phyloP scores from a whole-genome alignment of 768 basidiomycete species.

The Phlebiopsis gigantea region DNA sequence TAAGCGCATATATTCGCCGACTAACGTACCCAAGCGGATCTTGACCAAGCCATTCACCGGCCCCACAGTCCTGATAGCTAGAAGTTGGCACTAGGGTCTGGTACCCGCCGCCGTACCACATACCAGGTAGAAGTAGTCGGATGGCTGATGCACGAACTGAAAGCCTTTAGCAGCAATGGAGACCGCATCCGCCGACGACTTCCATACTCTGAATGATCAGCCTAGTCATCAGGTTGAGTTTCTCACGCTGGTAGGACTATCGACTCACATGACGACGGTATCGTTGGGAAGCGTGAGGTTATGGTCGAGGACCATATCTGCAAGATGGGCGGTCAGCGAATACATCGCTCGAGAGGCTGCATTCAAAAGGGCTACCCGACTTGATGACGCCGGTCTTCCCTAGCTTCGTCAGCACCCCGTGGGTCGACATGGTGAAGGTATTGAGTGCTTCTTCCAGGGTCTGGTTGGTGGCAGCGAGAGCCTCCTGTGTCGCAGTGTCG shows the following conservation, averaged over 20 bases:
- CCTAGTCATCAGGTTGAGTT: neutral
- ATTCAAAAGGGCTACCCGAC: neutral
- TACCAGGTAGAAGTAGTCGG: constrained; percentile 76
- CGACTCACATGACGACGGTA: constrained; percentile 42
- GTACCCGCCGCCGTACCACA: constrained; percentile 10
- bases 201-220: constrained; percentile 58
- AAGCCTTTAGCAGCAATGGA: constrained; percentile 57
- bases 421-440: constrained; percentile 55
- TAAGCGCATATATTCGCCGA: neutral
- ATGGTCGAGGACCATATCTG: constrained; percentile 32
- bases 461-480: constrained; percentile 40
- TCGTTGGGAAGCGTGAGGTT: constrained; percentile 31
- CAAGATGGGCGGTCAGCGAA: neutral
- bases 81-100: neutral
- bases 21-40: constrained; percentile 34
- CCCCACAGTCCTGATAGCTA: constrained; percentile 54
- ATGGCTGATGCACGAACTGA: constrained; percentile 62
- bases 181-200: constrained; percentile 54
- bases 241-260: constrained; percentile 17
- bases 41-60: constrained; percentile 64
- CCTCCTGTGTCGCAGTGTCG: constrained; percentile 53
- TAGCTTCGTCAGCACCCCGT: constrained; percentile 43
- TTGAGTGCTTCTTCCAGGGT: constrained; percentile 64
- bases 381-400: constrained; percentile 72
- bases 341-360: neutral